Evolutionary conservation across 352 stramenopile genomes (phyloP), one percentile per base, ranked within the genome.

Genomic region (Pythium dissotocum): DNA sequence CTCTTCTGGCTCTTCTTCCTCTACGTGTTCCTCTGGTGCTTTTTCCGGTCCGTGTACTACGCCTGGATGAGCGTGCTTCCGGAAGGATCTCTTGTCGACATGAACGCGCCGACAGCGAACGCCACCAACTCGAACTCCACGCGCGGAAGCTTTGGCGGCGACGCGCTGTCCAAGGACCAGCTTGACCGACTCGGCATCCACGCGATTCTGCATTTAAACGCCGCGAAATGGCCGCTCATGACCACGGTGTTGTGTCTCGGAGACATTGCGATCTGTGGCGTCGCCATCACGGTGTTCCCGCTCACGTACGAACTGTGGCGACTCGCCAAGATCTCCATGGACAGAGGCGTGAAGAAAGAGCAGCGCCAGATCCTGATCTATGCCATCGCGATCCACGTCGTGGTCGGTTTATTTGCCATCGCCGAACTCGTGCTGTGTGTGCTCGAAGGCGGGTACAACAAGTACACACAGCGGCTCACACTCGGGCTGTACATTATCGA

Each of bases 1-100:
- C 76, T 89, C 58, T 89, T 89, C 65, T 83, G 81, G 59, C 36
- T 78, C 61, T 86, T 89, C 52, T 89, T 89, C 65, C 35, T 86
- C 7, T 85, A 80, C 36, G 49, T 85, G 13, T 81, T 59, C 66
- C 51, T 82, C 26, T 82, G 80, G 70, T 78, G 71, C 57, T 74
- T 32, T 5, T 52, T 72, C 44, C 78, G 80, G 38, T 69, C 77
- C 14, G 36, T 81, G 5, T 86, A 85, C 60, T 67, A 78, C 59
- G 49, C 84, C 21, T 89, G 77, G 73, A 36, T 67, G n/a, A 58
- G n/a, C 5, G 9, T 61, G 5, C 58, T 55, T n/a, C 38, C 58
- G 9, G 7, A 13, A 18, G 21, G 24, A 21, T 44, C 44, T 13
- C 12, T 49, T 63, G 65, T 61, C 69, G 35, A 62, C 69, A 21